phyloP scores from a whole-genome alignment of 1,284 basidiomycete species.

The Trametes polyzona region DNA sequence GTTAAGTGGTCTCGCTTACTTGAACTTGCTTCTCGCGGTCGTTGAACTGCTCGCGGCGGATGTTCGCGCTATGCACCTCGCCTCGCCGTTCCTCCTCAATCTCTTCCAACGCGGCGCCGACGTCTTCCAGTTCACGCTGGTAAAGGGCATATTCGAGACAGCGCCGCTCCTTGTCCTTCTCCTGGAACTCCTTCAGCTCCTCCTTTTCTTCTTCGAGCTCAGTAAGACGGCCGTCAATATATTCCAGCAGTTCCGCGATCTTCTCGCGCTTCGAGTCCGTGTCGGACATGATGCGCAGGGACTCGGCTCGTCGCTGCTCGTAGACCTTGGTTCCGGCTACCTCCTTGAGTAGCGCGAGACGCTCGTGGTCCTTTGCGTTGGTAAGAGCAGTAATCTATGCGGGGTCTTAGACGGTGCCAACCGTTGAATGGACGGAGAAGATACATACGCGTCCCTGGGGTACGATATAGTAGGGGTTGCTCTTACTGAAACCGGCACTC shows the following conservation, averaged over 20 bases:
- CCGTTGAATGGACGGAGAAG: not conserved
- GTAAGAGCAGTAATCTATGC: conserved; percentile 93
- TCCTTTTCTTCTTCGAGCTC: conserved; percentile 98
- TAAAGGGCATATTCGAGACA: conserved; percentile 97
- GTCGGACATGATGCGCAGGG: conserved; percentile 94
- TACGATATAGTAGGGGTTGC: conserved; percentile 99
- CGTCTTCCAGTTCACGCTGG: conserved; percentile 89
- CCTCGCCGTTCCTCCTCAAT: conserved; percentile 82
- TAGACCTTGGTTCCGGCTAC: conserved; percentile 99
- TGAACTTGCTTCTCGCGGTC: conserved; percentile 83
- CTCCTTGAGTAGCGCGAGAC: conserved; percentile 93
- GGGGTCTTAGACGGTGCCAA: not conserved
- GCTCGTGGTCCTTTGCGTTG: conserved; percentile 96
- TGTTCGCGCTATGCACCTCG: conserved; percentile 85
- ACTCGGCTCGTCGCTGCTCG: conserved; percentile 92
- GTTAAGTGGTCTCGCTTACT: conserved; percentile 46
- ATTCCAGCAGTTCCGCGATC: conserved; percentile 88
- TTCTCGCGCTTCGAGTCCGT: conserved; percentile 93
- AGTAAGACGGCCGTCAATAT: conserved; percentile 87
- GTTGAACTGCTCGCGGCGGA: conserved; percentile 81
- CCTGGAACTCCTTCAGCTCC: conserved; percentile 95
- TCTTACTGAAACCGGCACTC: conserved; percentile 95
- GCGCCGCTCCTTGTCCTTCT: conserved; percentile 92
- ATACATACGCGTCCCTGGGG: conserved; percentile 88
- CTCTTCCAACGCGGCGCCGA: conserved; percentile 80